Evolutionary conservation across 2,329 filamentous ascomycete species (phyloP), one percentile per base, ranked within the genome.

Genomic region (Venturia asperata): DNA sequence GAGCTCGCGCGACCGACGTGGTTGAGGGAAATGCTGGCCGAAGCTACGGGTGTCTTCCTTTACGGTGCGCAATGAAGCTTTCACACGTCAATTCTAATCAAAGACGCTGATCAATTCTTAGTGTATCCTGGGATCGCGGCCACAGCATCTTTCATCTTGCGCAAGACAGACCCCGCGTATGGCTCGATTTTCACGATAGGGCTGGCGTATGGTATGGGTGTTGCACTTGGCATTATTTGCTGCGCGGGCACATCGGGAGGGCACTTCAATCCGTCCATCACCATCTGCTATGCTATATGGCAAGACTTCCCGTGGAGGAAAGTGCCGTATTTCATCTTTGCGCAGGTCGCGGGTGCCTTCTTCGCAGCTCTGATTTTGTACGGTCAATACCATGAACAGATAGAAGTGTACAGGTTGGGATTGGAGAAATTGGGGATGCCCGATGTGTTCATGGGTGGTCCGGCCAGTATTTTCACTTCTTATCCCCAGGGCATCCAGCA

Each of bases 151-250:
- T 84, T 84, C 70, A 80, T 79, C 9, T 66, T 83, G 3, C 80
- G 82, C 67, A 74, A 73, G 5, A 74, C 70, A 5, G 72, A 76
- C 42, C 74, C 77, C 1, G 75, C 74, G 2, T 82, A 79, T 65
- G 81, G 83, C 17, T 80, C 77, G 68, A 68, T 85, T 37, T 81
- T 85, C 69, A 79, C 83, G 67, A 81, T 85, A 64, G 82, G 82
- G 21, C 81, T 77, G 72, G 81, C 81, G 2, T 85, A 83, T 70
- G 81, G 81, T 5, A 70, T 85, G 17, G 83, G 83, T 4, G 84
- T 85, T 69, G 80, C 82, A 15, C 83, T 85, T 68, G 83, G 83
- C 58, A 83, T 85, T 72, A 83, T 85, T 65, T 81, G 78, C 49
- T 84, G 82, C 68, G 83, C 77, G 10, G 74, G 81, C 1, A 81